A percentile compares a stretch with the other conserved stretches of the same genome.
Evolutionary conservation across 2,329 filamentous ascomycete species (phyloP).

Genomic region (Xylaria sp.): DNA sequence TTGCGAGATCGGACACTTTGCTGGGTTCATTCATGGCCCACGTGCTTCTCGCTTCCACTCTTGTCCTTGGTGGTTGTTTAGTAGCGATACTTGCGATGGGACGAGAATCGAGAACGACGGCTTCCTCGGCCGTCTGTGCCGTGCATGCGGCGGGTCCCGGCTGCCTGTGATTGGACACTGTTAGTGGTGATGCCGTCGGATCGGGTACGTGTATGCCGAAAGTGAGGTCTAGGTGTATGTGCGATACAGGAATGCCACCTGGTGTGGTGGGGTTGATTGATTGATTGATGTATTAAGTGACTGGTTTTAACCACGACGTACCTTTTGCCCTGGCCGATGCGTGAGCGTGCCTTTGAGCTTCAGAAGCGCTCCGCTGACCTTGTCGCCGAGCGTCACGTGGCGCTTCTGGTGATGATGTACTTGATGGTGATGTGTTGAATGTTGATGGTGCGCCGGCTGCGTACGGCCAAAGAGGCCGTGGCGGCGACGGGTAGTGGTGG

Average conservation of each 20-base stretch:
- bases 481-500: slow-evolving; percentile 57
- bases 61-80: slow-evolving; percentile 3
- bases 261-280: background rate
- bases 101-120: slow-evolving; percentile 47
- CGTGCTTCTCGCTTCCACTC: too few species aligned
- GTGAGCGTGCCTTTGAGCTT: slow-evolving; percentile 78
- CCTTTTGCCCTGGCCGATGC: slow-evolving; percentile 76
- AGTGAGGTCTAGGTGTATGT: background rate
- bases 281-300: too few species aligned
- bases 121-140: slow-evolving; percentile 77
- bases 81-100: slow-evolving; percentile 34
- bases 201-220: background rate
- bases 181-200: slow-evolving; percentile 21
- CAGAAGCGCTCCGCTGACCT: slow-evolving; percentile 79
- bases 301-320: slow-evolving; percentile 47
- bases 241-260: background rate
- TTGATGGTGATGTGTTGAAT: background rate
- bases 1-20: background rate
- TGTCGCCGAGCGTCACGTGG: slow-evolving; percentile 77
- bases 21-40: too few species aligned
- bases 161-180: slow-evolving; percentile 62
- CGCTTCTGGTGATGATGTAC: slow-evolving; percentile 70
- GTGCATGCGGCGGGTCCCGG: slow-evolving; percentile 78
- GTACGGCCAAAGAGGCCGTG: slow-evolving; percentile 55
- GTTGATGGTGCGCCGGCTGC: slow-evolving; percentile 2